Evolutionary conservation across 176 grass and related monocot genomes (phyloP).

Genomic region (Rhynchospora pubera): DNA sequence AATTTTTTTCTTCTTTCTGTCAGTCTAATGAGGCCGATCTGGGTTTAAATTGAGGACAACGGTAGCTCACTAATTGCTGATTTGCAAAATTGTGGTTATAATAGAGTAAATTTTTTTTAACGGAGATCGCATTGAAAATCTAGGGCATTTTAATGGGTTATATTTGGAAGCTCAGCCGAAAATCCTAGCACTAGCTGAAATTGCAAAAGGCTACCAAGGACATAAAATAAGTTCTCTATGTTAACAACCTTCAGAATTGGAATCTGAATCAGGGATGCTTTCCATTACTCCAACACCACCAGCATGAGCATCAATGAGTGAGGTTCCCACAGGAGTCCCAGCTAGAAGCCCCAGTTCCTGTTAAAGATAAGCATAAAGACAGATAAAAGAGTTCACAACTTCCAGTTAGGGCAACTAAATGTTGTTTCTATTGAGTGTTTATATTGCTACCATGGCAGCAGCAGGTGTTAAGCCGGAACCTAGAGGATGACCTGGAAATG

Average conservation of each 20-base stretch:
- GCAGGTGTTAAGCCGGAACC: slow-evolving; percentile 81
- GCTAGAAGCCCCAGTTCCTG: slow-evolving; percentile 74
- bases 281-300: slow-evolving; percentile 96
- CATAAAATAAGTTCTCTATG: neutral
- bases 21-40: neutral
- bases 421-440: neutral
- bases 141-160: neutral
- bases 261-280: slow-evolving; percentile 42
- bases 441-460: slow-evolving; percentile 78
- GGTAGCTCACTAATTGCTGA: neutral
- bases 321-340: slow-evolving; percentile 85
- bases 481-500: slow-evolving; percentile 95
- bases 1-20: neutral
- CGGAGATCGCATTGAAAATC: neutral
- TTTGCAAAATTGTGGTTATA: neutral
- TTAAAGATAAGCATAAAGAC: slow-evolving; percentile 21
- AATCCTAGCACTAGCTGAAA: neutral
- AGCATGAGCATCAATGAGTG: slow-evolving; percentile 96
- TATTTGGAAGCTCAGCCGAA: neutral
- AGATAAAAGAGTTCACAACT: neutral
- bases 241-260: slow-evolving; percentile 43
- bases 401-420: slow-evolving; percentile 22
- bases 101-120: neutral
- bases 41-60: neutral
- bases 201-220: neutral